Base-by-base conservation (phyloP, 768 basidiomycete species). In the Hygrocybe punicea region DNA sequence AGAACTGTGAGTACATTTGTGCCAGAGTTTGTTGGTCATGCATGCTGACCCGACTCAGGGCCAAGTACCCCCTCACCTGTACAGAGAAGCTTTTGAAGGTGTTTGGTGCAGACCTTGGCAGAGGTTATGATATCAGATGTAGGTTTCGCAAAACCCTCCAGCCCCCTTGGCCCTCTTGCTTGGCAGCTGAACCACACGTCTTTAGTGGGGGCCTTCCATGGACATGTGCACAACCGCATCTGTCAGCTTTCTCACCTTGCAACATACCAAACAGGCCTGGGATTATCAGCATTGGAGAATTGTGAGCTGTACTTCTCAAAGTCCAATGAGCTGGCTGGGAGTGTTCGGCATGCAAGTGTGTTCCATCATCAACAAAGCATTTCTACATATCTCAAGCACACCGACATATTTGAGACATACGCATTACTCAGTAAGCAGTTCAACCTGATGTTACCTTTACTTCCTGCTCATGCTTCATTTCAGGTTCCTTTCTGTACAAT, bases 281-380 rank as follows among this genome's bases (percentile, higher is more conserved):
- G 65, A 11, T 37, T 69, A 1, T 60, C 66, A 50, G 63, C 67
- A 36, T 45, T 62, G 6, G 65, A 68, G 36, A 53, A 57, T 7
- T 63, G 61, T 52, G 61, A 66, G 46, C 49, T 53, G 0, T 34
- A 46, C 24, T 67, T 63, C 34, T 58, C 61, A 11, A 58, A 62
- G 42, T 56, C 60, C 2, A 70, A 70, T 53, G 57, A 50, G 2
- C 57, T 67, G 24, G 66, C 69, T 6, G 11, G 35, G 21, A 36
- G 52, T 9, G 58, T 59, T 40, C 59, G 56, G n/a, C 57, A 63
- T 45, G 25, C 61, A 2, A 58, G 50, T 16, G n/a, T 11, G 3
- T 71, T 65, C 37, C 67, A 68, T 50, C 58, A 58, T 14, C 58
- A 55, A 11, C 69, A 66, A 56, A 33, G 25, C 2, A 70, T 70